Percentiles rank a stretch among this genome's conserved stretches.
phyloP scores from a whole-genome alignment of 2,329 filamentous ascomycete species.

The Microthyrium microscopicum region DNA sequence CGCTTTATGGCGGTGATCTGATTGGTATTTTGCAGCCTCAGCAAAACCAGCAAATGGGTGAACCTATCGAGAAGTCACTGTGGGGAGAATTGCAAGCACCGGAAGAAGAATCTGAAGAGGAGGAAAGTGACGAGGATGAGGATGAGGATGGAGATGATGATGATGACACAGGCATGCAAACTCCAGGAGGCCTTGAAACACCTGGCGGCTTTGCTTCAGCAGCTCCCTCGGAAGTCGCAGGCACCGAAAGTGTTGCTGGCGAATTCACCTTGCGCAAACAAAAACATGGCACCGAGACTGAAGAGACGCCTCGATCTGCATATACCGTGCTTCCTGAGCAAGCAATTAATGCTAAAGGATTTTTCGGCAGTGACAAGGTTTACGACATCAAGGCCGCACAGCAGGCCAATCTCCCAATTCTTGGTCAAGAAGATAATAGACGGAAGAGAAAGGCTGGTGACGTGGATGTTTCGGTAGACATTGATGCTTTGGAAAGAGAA shows the following conservation, averaged over 20 bases:
- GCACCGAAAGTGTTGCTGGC: slow-evolving; percentile 60
- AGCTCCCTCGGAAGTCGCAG: slow-evolving; percentile 62
- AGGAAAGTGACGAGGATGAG: slow-evolving; percentile 41
- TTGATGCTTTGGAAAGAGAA: slow-evolving; percentile 57
- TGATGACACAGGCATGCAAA: slow-evolving; percentile 50
- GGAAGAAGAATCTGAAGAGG: slow-evolving; percentile 56
- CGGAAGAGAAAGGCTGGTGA: slow-evolving; percentile 86
- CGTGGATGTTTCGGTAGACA: slow-evolving; percentile 80
- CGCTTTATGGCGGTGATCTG: slow-evolving; percentile 85
- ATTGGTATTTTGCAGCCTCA: slow-evolving; percentile 60
- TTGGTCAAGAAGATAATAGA: slow-evolving; percentile 66
- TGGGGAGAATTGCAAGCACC: slow-evolving; percentile 86
- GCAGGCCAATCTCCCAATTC: slow-evolving; percentile 41
- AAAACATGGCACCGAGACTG: slow-evolving; percentile 71
- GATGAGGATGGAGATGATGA: slow-evolving; percentile 56
- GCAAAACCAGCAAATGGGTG: slow-evolving; percentile 43
- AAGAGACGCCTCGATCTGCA: slow-evolving; percentile 67
- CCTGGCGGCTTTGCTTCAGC: slow-evolving; percentile 66
- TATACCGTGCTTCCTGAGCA: slow-evolving; percentile 85
- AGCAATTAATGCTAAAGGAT: slow-evolving; percentile 69
- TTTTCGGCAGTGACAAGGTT: slow-evolving; percentile 87
- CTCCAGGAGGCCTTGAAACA: slow-evolving; percentile 62
- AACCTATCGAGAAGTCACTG: slow-evolving; percentile 68
- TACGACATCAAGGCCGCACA: slow-evolving; percentile 62
- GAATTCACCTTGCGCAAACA: slow-evolving; percentile 87